Base-by-base conservation (phyloP, 441 rosid genomes). In the Mallotus japonicus region DNA sequence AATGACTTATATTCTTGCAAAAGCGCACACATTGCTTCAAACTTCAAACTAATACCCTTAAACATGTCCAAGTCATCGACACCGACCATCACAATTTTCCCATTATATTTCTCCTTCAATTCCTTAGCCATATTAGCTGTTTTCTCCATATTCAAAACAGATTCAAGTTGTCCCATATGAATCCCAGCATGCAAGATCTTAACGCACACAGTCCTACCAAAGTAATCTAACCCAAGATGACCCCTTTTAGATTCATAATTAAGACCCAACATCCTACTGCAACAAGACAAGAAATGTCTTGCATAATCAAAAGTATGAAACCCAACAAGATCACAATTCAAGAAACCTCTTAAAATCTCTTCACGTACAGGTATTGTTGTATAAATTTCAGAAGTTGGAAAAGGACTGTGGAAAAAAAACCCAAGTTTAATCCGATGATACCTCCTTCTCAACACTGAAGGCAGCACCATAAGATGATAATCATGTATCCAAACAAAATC, bases 301-400 rank as follows among this genome's bases (percentile, higher is more conserved):
- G 97, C 97, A 75, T 92, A 92, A 83, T 92, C 97, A 56, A 87
- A 92, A 0, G 94, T 89, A 34, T 92, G 97, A 74, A 92, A 92
- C 2, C 97, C 97, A 11, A 92, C 78, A 80, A 92, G 79, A 75
- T 92, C 97, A 68, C 94, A 92, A 67, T 92, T 92, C 79, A 92
- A 70, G 73, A 92, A 76, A 46, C 89, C 88, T 82, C 73, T 85
- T 6, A 92, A 77, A 65, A 92, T 87, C 78, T 92, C 91, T 14
- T 90, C 92, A 22, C 92, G 80, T 13, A 92, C 92, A 3, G 97
- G 96, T 16, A 90, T 76, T 20, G 91, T 87, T 71, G 83, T 79
- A 44, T 84, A 90, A 50, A 92, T 85, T 79, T 90, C 97, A 10
- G 97, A 92, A 0, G 97, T 85, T 44, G 97, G 97, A 24, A 92